Conservation (phyloP, 352 stramenopile species). For the Phytophthora sp. region DNA sequence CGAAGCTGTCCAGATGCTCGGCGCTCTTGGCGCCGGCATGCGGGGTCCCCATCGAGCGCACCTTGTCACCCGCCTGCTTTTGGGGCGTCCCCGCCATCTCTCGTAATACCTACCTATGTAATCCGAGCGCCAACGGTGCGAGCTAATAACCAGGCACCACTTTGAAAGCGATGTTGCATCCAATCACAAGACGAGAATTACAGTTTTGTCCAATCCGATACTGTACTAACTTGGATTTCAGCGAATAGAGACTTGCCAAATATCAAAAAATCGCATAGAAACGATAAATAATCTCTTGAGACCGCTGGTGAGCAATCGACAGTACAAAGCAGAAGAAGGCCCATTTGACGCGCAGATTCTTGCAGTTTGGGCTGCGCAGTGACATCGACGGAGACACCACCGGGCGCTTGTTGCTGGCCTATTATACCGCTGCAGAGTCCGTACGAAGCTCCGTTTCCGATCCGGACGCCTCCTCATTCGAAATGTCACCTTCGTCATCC, state of each 20-base stretch:
- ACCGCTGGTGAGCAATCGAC: conserved; percentile 36
- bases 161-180: too few relatives aligned
- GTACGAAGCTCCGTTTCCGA: conserved; percentile 9
- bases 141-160: not conserved
- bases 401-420: conserved; percentile 3
- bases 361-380: not conserved
- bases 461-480: conserved; percentile 2
- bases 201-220: conserved; percentile 14
- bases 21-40: conserved; percentile 3
- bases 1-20: conserved; percentile 37
- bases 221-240: not conserved
- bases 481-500: not conserved
- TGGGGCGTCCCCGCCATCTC: conserved; percentile 26
- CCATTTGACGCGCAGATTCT: conserved; percentile 16
- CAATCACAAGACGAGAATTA: not conserved
- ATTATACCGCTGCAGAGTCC: not conserved
- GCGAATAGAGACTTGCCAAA: conserved; percentile 7
- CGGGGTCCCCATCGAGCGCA: conserved; percentile 28
- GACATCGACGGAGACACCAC: conserved; percentile 5
- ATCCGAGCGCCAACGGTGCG: not conserved
- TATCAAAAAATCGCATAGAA: conserved; percentile 12
- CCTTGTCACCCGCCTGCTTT: conserved; percentile 11
- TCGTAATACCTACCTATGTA: conserved; percentile 1
- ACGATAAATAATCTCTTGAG: conserved; percentile 11
- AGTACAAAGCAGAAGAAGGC: conserved; percentile 11